A percentile compares a stretch with the other conserved stretches of the same genome.
Evolutionary conservation across 345 rosid genomes (phyloP).

Genomic region (Ceriops zippeliana): DNA sequence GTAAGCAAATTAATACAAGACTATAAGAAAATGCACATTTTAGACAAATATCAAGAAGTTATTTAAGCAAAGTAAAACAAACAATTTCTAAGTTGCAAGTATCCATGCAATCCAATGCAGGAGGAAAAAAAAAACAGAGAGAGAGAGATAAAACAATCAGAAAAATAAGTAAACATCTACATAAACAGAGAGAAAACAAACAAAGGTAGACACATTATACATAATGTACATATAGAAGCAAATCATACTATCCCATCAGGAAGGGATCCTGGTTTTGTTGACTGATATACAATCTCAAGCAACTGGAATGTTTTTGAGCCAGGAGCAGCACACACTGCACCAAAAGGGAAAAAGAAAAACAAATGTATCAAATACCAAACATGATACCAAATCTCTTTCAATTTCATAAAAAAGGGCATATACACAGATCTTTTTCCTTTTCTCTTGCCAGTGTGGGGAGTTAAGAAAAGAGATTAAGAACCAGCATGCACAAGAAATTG

Average conservation of each 20-base stretch:
- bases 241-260: slow-evolving; percentile 77
- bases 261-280: slow-evolving; percentile 56
- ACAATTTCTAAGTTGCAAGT: not conserved
- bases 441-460: not conserved
- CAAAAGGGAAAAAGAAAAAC: not conserved
- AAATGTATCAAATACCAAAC: not conserved
- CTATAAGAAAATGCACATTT: slow-evolving; percentile 1
- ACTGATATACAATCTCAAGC: slow-evolving; percentile 77
- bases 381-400: not conserved
- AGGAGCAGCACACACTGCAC: slow-evolving; percentile 94
- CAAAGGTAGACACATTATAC: slow-evolving; percentile 5
- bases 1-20: slow-evolving; percentile 15
- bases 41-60: slow-evolving; percentile 3
- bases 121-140: not conserved
- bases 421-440: not conserved
- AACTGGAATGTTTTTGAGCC: slow-evolving; percentile 97
- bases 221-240: slow-evolving; percentile 2
- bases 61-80: slow-evolving; percentile 3
- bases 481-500: slow-evolving; percentile 16
- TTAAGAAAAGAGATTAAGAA: not conserved
- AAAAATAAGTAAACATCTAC: no score
- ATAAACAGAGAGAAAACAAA: not conserved
- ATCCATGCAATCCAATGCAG: slow-evolving; percentile 1
- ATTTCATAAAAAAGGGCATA: not conserved
- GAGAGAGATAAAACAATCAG: slow-evolving; percentile 1